Base-by-base conservation (phyloP, 805 yeast species). In the Spathaspora girioi region DNA sequence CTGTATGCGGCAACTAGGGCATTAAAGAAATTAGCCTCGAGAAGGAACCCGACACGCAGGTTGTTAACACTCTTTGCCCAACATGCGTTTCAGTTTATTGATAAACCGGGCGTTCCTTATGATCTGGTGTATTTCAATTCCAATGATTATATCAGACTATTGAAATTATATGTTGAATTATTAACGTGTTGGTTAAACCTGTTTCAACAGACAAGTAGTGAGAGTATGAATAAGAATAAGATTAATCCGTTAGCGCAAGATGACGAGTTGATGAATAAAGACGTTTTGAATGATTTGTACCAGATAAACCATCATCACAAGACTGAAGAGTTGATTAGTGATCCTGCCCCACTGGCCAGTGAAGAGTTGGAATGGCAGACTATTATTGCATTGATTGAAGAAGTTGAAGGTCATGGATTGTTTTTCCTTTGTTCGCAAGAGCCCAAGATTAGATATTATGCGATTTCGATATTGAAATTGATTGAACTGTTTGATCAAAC, bases 361-460 rank as follows among this genome's bases (percentile, higher is more conserved):
- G 91, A 87, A 55, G 88, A 84, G 51, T 66, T 88, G 38, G 93
- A 88, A 61, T 76, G 89, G 79, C 89, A 88, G 57, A 83, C 83
- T 45, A 83, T 90, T 15, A 83, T 89, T 55, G 87, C 97, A 0
- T 86, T 88, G 0, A 85, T 94, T 45, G 98, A 94, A 66, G 97
- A 93, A 55, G 89, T 93, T 9, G 99, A 94, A 67, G 97, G 99
- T 0, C 89, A 92, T 62, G 99, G 97, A 0, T 69, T 94, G 29
- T 94, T 89, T 61, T 93, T 96, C 62, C 71, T 94, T 19, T 89
- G 97, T 60, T 89, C 97, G 1, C 96, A 91, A 58, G 97, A 91
- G 62, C 77, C 86, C 43, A 75, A 80, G 20, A 79, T 89, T 11
- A 75, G 99, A 49, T 83, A 82, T 53, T 69, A 84, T 45, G 98